phyloP scores from a whole-genome alignment of 2,329 filamentous ascomycete species.

The Dothiorella sarmentorum region DNA sequence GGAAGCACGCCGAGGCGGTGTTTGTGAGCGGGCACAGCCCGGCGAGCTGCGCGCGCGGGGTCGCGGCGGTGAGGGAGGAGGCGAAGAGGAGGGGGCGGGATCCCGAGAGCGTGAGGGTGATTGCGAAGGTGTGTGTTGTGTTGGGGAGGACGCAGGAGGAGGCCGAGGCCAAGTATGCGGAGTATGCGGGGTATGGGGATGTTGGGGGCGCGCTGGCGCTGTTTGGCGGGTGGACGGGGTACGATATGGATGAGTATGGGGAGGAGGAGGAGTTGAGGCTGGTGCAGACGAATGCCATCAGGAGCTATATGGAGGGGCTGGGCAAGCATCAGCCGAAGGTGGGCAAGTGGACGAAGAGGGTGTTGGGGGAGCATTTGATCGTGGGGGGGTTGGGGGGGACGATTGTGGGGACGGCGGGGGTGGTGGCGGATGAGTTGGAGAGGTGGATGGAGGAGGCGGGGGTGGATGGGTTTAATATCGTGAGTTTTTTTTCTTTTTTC shows the following conservation, averaged over 20 bases:
- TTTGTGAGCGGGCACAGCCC: constrained; percentile 67
- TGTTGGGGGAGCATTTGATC: constrained; percentile 64
- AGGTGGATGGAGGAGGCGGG: constrained; percentile 66
- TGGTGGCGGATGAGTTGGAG: constrained; percentile 66
- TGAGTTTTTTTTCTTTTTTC: constrained; percentile 36
- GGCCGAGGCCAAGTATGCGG: constrained; percentile 60
- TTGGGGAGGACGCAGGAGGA: constrained; percentile 64
- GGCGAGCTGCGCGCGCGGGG: constrained; percentile 57
- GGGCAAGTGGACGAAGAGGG: constrained; percentile 69
- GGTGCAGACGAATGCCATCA: constrained; percentile 13
- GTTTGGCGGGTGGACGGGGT: constrained; percentile 73
- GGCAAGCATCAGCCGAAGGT: constrained; percentile 24
- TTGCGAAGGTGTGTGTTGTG: constrained; percentile 64
- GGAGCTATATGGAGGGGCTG: constrained; percentile 21
- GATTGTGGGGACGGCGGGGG: constrained; percentile 60
- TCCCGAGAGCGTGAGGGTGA: constrained; percentile 61
- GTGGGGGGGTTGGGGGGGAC: constrained; percentile 65
- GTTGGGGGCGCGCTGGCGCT: constrained; percentile 65
- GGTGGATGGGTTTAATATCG: constrained; percentile 73
- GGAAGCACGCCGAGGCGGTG: constrained; percentile 68
- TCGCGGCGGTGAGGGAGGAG: constrained; percentile 59
- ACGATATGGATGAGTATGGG: constrained; percentile 58
- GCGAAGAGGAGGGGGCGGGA: constrained; percentile 57
- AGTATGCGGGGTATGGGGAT: constrained; percentile 60
- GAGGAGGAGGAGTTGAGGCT: constrained; percentile 59